Evolutionary conservation across 208 protist genomes (phyloP).

Genomic region (Naegleria gruberi): DNA sequence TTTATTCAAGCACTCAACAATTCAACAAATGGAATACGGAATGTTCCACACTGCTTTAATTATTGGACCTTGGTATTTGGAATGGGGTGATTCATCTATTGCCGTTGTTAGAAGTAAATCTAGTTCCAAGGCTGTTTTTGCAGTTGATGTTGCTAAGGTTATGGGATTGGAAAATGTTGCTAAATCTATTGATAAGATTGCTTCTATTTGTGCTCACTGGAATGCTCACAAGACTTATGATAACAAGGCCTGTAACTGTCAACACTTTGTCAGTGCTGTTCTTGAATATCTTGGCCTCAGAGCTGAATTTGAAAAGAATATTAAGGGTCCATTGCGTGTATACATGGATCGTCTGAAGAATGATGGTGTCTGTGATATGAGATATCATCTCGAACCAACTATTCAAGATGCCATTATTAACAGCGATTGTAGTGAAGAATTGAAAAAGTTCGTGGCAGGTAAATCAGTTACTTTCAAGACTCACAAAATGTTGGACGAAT

Average conservation of each 20-base stretch:
- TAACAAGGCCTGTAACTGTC: not conserved
- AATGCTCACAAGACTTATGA: not conserved
- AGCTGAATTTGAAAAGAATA: not conserved
- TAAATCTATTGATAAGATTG: slow-evolving; percentile 4
- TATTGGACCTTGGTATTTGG: slow-evolving; percentile 13
- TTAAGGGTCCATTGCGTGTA: not conserved
- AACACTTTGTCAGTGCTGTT: not conserved
- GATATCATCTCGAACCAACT: not conserved
- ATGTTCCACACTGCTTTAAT: slow-evolving; percentile 17
- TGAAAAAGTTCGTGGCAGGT: not conserved
- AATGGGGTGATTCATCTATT: slow-evolving; percentile 8
- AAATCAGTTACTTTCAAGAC: not conserved
- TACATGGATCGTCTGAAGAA: not conserved
- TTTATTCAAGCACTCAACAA: not conserved
- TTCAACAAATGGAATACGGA: slow-evolving; percentile 1
- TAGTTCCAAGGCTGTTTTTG: not conserved
- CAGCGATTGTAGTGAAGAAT: not conserved
- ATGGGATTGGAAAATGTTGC: not conserved
- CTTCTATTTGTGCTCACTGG: not conserved
- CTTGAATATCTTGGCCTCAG: not conserved
- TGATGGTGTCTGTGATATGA: not conserved
- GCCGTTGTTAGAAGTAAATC: not conserved
- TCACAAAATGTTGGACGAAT: not conserved
- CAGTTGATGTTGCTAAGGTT: not conserved
- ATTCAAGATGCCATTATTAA: not conserved